Conservation (phyloP, 148 eudicot genomes). For the Fallopia convolvulus region DNA sequence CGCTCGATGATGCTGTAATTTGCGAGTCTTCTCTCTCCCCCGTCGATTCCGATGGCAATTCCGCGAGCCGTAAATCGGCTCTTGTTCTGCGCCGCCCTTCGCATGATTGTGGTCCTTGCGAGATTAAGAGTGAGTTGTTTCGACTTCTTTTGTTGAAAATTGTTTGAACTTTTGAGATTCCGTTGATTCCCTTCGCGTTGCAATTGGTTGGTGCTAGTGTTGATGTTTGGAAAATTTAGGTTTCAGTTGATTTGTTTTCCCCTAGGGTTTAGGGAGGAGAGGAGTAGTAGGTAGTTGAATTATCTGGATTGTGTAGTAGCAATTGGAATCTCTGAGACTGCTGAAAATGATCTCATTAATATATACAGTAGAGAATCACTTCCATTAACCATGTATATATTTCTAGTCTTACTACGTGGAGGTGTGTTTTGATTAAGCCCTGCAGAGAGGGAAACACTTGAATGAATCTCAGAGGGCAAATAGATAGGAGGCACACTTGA, state of each 20-base stretch:
- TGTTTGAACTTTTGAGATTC: not conserved
- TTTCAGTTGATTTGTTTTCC: not conserved
- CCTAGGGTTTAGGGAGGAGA: too few species aligned
- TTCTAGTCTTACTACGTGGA: not conserved
- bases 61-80: slow-evolving; percentile 20
- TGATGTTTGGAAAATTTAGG: not conserved
- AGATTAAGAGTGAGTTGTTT: slow-evolving; percentile 47
- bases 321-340: too few species aligned
- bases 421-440: not conserved
- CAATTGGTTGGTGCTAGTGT: not conserved
- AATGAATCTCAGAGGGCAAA: not conserved
- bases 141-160: not conserved
- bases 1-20: slow-evolving; percentile 32
- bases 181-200: not conserved
- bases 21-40: slow-evolving; percentile 46
- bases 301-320: not conserved
- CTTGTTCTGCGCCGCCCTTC: slow-evolving; percentile 41
- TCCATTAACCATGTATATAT: not conserved
- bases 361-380: not conserved
- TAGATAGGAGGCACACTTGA: not conserved
- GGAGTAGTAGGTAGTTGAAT: too few species aligned
- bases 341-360: not conserved
- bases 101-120: slow-evolving; percentile 50
- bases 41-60: slow-evolving; percentile 9
- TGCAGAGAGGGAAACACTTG: not conserved